Evolutionary conservation across 2,329 filamentous ascomycete genomes (phyloP).

Genomic region (Calonectria pseudoturangicola): DNA sequence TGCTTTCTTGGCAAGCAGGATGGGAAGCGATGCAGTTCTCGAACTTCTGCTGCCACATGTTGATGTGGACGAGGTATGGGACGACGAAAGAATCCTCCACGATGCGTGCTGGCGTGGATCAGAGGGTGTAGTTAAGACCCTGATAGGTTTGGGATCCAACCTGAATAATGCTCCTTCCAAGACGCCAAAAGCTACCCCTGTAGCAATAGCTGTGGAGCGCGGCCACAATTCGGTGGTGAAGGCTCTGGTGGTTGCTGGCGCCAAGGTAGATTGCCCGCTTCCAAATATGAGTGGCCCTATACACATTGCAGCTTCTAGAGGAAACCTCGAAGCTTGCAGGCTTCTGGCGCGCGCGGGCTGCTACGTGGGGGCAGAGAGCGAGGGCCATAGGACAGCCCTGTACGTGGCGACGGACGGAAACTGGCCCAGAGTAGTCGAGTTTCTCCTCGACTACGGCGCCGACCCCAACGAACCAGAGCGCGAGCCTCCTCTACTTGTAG

Average conservation of each 20-base stretch:
- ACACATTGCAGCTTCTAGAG: conserved; percentile 40
- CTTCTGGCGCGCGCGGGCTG: conserved; percentile 42
- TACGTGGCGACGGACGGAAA: conserved; percentile 40
- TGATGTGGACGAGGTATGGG: conserved; percentile 41
- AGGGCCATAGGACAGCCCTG: conserved; percentile 35
- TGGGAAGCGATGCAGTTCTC: conserved; percentile 37
- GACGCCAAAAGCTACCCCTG: conserved; percentile 44
- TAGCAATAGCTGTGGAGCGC: conserved; percentile 40
- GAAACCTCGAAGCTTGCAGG: conserved; percentile 36
- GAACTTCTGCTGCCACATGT: conserved; percentile 41
- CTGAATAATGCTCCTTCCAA: conserved; percentile 38
- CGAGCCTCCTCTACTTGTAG: conserved; percentile 43
- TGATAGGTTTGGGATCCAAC: conserved; percentile 43
- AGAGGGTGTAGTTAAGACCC: conserved; percentile 41
- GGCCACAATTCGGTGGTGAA: conserved; percentile 37
- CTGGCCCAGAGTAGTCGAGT: conserved; percentile 33
- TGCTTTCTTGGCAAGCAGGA: conserved; percentile 40
- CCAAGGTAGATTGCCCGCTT: conserved; percentile 37
- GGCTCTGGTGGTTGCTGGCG: conserved; percentile 41
- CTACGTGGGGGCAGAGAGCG: conserved; percentile 38
- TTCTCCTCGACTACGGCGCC: conserved; percentile 40
- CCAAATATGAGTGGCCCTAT: conserved; percentile 34
- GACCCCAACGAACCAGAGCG: conserved; percentile 40
- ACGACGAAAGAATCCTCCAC: conserved; percentile 42
- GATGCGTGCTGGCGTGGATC: conserved; percentile 42